These are phyloP conservation scores for Lagerstroemia speciosa DNA, from an alignment of 345 rosid species.

Conservation along the genomic window DNA sequence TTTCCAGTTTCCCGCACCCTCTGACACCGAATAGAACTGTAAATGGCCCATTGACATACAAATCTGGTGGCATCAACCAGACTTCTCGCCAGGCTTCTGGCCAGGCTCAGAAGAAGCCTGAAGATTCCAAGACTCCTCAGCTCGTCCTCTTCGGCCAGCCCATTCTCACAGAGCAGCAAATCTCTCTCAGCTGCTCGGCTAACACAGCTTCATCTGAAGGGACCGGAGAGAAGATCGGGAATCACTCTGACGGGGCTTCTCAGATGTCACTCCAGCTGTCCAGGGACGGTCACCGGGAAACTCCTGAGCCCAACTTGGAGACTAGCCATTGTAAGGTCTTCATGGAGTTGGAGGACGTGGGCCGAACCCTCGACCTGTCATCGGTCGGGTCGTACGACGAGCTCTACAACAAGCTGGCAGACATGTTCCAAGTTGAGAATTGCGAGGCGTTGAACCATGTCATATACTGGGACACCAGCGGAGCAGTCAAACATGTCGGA, in stretches of 20 bases:
- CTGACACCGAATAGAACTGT: conserved; percentile 24
- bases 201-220: conserved; percentile 32
- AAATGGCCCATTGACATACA: conserved; percentile 19
- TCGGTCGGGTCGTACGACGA: conserved; percentile 37
- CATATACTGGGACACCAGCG: conserved; percentile 30
- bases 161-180: conserved; percentile 40
- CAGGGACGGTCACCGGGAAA: conserved; percentile 22
- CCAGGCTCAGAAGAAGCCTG: conserved; percentile 27
- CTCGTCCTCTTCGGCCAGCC: conserved; percentile 56
- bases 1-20: conserved; percentile 23
- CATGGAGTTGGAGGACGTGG: conserved; percentile 49
- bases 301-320: conserved; percentile 23
- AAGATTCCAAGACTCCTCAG: conserved; percentile 34
- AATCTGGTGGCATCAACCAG: conserved; percentile 29
- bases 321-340: conserved; percentile 49
- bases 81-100: no score
- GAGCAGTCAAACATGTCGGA: conserved; percentile 37
- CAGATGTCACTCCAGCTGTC: conserved; percentile 28
- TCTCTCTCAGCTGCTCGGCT: conserved; percentile 32
- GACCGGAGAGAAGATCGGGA: conserved; percentile 21
- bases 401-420: conserved; percentile 31
- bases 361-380: conserved; percentile 45
- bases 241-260: conserved; percentile 21
- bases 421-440: conserved; percentile 37
- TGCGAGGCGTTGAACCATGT: conserved; percentile 26